Evolutionary conservation across 768 basidiomycete genomes (phyloP), one percentile per base, ranked within the genome.

Genomic region (Naganishia kalamii): DNA sequence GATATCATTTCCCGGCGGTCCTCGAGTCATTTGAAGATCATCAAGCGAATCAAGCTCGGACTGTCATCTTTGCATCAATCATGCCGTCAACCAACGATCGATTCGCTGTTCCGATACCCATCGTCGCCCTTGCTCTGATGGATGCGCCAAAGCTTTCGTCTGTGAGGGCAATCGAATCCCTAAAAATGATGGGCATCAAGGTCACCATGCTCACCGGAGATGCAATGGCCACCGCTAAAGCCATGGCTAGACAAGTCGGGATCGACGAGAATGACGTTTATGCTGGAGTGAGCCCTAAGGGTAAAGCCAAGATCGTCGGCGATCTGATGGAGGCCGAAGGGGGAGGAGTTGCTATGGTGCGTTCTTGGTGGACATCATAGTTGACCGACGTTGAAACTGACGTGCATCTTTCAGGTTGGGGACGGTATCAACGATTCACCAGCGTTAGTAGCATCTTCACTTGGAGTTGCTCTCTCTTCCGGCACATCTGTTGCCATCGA

Each of bases 401-500:
- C n/a, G n/a, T 15, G n/a, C 46, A 27, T 64, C 1, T 19, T 15
- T 17, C 67, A 93, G 92, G 92, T 99, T 43, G 96, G 96, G 25
- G 96, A 99, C 77, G 96, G 96, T 35, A 96, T 98, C 81, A 98
- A 99, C 77, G 96, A 99, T 76, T 97, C 94, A 2, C 94, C 93
- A 1, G 96, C 94, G 13, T 86, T 99, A 1, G 93, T 92, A 17
- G 92, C 91, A 4, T 90, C 94, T 0, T 90, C 92, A 0, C 90
- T 99, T 25, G 96, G 96, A 44, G 93, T 99, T 66, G 96, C 96
- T 0, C 85, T 99, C 5, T 93, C 90, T 12, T 89, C 92, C 3
- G 96, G 96, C 33, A 93, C 96, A 19, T 94, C 92, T 5, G 91
- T 99, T 47, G 96, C 96, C 11, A 88, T 99, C 59, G 96, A 98